Conservation (phyloP, 2,329 filamentous ascomycete genomes). For the Rutstroemia sp. region DNA sequence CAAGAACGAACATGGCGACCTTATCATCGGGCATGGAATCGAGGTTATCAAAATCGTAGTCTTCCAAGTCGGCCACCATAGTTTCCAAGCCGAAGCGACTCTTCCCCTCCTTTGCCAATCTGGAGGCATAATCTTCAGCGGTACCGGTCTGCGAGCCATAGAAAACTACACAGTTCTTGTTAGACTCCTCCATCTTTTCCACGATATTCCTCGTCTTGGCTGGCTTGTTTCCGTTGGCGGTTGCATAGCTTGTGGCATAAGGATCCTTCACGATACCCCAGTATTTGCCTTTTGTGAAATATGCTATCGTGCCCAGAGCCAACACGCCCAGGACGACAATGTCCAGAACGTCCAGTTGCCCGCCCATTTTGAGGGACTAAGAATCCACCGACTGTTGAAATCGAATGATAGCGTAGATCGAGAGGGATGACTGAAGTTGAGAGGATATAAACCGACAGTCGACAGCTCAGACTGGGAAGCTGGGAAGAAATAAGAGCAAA, state of each 20-base stretch:
- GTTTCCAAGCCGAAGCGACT: slow-evolving; percentile 94
- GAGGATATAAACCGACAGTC: neutral
- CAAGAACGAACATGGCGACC: slow-evolving; percentile 88
- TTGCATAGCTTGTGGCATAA: slow-evolving; percentile 68
- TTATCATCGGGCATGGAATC: slow-evolving; percentile 86
- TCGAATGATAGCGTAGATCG: neutral
- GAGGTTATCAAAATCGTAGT: slow-evolving; percentile 94
- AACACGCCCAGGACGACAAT: slow-evolving; percentile 82
- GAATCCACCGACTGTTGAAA: neutral
- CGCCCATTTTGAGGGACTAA: slow-evolving; percentile 45
- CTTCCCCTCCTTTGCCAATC: slow-evolving; percentile 93
- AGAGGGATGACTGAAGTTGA: neutral
- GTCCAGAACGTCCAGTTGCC: slow-evolving; percentile 94
- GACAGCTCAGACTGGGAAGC: slow-evolving; percentile 18
- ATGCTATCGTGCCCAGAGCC: slow-evolving; percentile 80
- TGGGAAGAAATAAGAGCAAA: neutral
- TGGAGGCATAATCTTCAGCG: slow-evolving; percentile 94
- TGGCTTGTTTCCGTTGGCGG: slow-evolving; percentile 62
- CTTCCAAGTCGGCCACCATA: slow-evolving; percentile 96
- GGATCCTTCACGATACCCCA: slow-evolving; percentile 88
- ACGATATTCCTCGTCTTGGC: slow-evolving; percentile 87
- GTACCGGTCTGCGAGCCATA: slow-evolving; percentile 98
- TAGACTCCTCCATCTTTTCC: slow-evolving; percentile 90
- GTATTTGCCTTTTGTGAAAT: slow-evolving; percentile 95
- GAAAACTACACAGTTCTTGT: slow-evolving; percentile 97